phyloP scores from a whole-genome alignment of 202 grass and related monocot genomes.

The Setaria italica region DNA sequence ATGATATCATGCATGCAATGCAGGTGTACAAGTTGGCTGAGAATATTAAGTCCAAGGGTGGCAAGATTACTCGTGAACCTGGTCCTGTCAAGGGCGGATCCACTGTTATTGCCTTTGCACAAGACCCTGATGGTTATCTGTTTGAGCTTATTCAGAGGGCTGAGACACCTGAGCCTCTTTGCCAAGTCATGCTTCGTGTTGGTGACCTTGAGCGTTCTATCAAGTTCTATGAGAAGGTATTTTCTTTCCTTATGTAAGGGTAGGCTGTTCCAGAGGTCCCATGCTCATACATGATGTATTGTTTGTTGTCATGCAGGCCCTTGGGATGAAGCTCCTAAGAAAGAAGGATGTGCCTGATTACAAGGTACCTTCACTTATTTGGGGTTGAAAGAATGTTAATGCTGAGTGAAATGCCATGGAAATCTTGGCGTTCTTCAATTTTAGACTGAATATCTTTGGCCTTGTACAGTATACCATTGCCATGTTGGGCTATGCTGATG shows the following conservation, averaged over 20 bases:
- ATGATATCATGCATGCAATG: conserved; percentile 34
- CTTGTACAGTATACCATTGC: conserved; percentile 82
- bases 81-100: conserved; percentile 89
- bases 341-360: conserved; percentile 88
- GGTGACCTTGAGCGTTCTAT: conserved; percentile 88
- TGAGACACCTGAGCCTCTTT: conserved; percentile 88
- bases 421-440: conserved; percentile 24
- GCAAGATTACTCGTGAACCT: conserved; percentile 94
- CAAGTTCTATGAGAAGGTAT: conserved; percentile 94
- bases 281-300: conserved; percentile 14
- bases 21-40: conserved; percentile 88
- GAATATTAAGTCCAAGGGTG: conserved; percentile 58
- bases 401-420: not conserved
- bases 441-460: conserved; percentile 32
- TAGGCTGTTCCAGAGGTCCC: conserved; percentile 6
- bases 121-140: conserved; percentile 91
- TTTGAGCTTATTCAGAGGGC: conserved; percentile 98
- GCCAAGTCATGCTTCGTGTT: conserved; percentile 95
- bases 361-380: conserved; percentile 65
- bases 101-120: conserved; percentile 87
- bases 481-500: conserved; percentile 87
- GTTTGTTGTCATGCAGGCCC: conserved; percentile 61
- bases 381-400: not conserved
- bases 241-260: conserved; percentile 16
- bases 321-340: conserved; percentile 93